Evolutionary conservation across 495 filamentous ascomycete genomes (phyloP), one percentile per base, ranked within the genome.

Genomic region (Elasticomyces elasticus): DNA sequence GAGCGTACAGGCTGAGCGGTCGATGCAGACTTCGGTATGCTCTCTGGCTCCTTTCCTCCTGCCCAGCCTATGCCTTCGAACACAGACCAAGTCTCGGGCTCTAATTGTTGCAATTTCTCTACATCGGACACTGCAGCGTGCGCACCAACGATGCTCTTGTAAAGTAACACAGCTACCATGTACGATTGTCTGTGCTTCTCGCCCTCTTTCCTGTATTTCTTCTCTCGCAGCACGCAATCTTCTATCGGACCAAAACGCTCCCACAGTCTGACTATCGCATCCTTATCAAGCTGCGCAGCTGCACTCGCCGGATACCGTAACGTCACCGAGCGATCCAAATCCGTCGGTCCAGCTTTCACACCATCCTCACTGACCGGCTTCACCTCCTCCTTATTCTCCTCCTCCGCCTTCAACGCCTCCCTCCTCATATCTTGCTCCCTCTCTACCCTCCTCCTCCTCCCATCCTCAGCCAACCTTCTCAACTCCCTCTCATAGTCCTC

Each of bases 381-480:
- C 25, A 10, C 10, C 2, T 2, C 20, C 9, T 46, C 27, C 22
- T 2, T 15, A 6, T 6, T 28, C 26, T 46, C 40, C 7, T 54
- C 52, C 25, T 49, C 53, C n/a, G 47, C 49, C 25, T 53, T 10
- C 26, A 38, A 31, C 4, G 24, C 35, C 27, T 53, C 55, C 33
- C 26, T 11, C 51, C 64, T 52, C 12, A 69, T 43, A 50, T 47
- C 54, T 52, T 69, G 66, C 58, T 70, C 67, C 41, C 53, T 55
- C 55, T 70, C 69, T 37, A 57, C 64, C 46, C 70, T 54, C 62
- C 70, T 54, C 56, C 70, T 55, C 47, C 64, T 66, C 19, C 79
- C 80, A 65, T 86, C 81, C 64, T 85, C 81, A 5, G 78, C 79
- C 58, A 86, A 72, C 37, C 78, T 70, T 57, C 75, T 73, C 55